A percentile compares a stretch with the other conserved stretches of the same genome.
phyloP scores from a whole-genome alignment of 2,329 filamentous ascomycete genomes.

The Phaeophleospora eucalypticola region DNA sequence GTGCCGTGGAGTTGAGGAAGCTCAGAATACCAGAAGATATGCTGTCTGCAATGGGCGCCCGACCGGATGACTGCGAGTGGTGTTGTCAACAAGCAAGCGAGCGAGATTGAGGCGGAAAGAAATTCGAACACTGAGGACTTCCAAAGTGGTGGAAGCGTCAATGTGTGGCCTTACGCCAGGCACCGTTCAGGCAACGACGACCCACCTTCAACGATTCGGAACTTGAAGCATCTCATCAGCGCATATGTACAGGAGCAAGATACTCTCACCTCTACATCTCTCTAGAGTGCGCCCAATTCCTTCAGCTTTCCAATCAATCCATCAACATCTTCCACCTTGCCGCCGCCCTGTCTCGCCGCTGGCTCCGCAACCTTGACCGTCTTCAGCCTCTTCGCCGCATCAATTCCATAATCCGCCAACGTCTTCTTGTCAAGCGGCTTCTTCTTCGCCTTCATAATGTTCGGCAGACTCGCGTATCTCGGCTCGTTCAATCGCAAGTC shows the following conservation, averaged over 20 bases:
- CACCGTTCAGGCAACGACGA: not conserved
- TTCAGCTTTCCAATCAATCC: constrained; percentile 92
- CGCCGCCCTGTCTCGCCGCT: constrained; percentile 79
- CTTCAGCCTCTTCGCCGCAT: constrained; percentile 73
- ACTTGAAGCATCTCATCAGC: not conserved
- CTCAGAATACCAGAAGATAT: too few relatives aligned
- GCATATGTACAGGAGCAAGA: not conserved
- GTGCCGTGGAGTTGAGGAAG: too few relatives aligned
- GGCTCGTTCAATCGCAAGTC: constrained; percentile 94
- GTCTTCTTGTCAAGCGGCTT: constrained; percentile 94
- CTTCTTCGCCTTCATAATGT: constrained; percentile 99
- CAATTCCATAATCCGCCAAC: constrained; percentile 74
- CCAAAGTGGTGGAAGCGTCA: not conserved
- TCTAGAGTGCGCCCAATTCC: constrained; percentile 81
- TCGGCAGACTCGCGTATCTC: constrained; percentile 88
- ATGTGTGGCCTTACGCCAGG: not conserved
- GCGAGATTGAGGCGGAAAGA: too few relatives aligned
- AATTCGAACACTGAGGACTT: not conserved
- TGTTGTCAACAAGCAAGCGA: too few relatives aligned
- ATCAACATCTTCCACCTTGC: constrained; percentile 96
- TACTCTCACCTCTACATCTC: not conserved
- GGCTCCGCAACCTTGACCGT: constrained; percentile 89
- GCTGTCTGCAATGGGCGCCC: too few relatives aligned
- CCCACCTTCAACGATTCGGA: not conserved
- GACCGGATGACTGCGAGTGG: too few relatives aligned